Conservation (phyloP, 805 yeast species). For the Saccharomycopsis sp. region DNA sequence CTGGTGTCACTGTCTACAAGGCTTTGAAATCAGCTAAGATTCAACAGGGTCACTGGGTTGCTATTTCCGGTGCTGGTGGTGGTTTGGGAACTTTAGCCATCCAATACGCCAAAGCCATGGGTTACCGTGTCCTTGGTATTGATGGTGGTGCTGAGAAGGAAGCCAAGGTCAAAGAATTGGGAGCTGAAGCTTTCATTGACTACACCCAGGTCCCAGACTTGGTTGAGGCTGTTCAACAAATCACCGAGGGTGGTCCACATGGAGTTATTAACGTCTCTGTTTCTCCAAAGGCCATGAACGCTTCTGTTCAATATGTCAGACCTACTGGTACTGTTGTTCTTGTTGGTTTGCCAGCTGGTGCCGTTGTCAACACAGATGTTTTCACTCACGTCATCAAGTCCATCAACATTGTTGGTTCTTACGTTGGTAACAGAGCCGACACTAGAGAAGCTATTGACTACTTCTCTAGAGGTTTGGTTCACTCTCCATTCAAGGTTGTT, state of each 20-base stretch:
- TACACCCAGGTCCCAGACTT: slow-evolving; percentile 50
- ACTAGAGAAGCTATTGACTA: slow-evolving; percentile 52
- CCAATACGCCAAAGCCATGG: slow-evolving; percentile 76
- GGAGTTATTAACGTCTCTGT: slow-evolving; percentile 74
- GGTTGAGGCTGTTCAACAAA: slow-evolving; percentile 46
- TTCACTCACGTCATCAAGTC: slow-evolving; percentile 51
- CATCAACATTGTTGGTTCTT: slow-evolving; percentile 48
- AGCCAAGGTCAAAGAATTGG: slow-evolving; percentile 46
- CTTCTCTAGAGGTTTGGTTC: slow-evolving; percentile 45
- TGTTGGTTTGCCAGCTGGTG: slow-evolving; percentile 60
- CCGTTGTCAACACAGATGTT: slow-evolving; percentile 45
- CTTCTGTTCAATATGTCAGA: slow-evolving; percentile 54
- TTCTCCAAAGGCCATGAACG: slow-evolving; percentile 58
- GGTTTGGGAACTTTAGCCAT: slow-evolving; percentile 71
- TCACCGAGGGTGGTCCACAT: slow-evolving; percentile 70
- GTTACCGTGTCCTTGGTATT: slow-evolving; percentile 62
- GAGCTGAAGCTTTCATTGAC: slow-evolving; percentile 61
- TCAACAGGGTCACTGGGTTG: slow-evolving; percentile 68
- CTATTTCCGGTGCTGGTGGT: slow-evolving; percentile 74
- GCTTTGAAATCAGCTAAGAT: slow-evolving; percentile 76
- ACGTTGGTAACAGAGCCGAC: slow-evolving; percentile 57
- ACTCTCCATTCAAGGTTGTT: slow-evolving; percentile 49
- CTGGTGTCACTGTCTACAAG: slow-evolving; percentile 88
- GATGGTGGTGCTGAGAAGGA: slow-evolving; percentile 66
- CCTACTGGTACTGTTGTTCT: slow-evolving; percentile 55